Evolutionary conservation across 1,139 yeast genomes (phyloP), one percentile per base, ranked within the genome.

Genomic region (Suhomyces terraborum): DNA sequence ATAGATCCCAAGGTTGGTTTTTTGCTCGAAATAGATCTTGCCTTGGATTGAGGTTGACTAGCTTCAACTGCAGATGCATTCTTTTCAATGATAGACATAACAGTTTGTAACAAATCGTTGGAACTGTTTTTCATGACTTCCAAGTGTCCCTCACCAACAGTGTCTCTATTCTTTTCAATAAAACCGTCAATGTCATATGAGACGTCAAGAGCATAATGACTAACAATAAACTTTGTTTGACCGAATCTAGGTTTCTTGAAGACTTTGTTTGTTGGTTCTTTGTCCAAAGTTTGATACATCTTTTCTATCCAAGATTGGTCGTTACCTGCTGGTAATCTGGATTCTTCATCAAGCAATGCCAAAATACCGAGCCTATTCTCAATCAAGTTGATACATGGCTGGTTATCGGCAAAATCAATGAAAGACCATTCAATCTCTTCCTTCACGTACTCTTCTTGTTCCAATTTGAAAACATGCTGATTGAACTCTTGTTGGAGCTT

Each of bases 391-490:
- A 94, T 94, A 69, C 98, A 93, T 6, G 98, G 98, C 69, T 93
- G 98, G 63, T 94, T 94, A 62, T 93, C 99, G 43, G 94, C 82
- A 59, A 91, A 93, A 56, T 93, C 98, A 55, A 93, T 93, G 60
- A 93, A 93, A 12, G 94, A 85, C 98, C 98, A 93, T 64, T 91
- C 94, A 50, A 93, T 91, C 56, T 91, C 88, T 69, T 93, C 98
- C 46, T 79, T 79, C 36, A 89, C 75, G 62, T 93, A 93, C 59
- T 93, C 97, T 60, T 91, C 97, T 70, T 93, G 98, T 61, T 93
- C 98, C 49, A 93, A 77, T 62, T 91, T 93, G 76, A 93, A 93
- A 36, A 93, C 98, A 60, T 93, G 98, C 64, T 91, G 98, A 59
- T 91, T 93, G 65, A 93, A 93, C 62, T 91, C 98, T 66, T 93